Base-by-base conservation (phyloP, 305 asterid species). In the Fraxinus ornus region DNA sequence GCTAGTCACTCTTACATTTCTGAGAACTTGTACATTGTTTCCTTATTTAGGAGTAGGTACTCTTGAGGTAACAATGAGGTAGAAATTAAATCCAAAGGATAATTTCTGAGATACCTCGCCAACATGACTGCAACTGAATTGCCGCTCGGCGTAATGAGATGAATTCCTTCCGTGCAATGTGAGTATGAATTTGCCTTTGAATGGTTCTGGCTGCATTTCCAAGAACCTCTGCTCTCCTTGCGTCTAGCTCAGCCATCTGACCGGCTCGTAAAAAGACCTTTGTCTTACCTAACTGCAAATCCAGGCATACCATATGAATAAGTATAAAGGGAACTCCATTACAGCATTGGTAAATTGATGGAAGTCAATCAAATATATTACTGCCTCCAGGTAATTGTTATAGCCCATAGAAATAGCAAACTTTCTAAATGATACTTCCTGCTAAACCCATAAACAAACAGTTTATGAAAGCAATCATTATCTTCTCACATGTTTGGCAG, bases 231-330 rank as follows among this genome's bases (percentile, higher is more conserved):
- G 98, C 93, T 89, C 99, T 92, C 86, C 93, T 94, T 73, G 98
- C 95, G 82, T 97, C 99, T 68, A 97, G 92, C 89, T 95, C 98
- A 70, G 99, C 99, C 99, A 97, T 97, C 92, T 97, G 99, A 84
- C 99, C 99, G 87, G 99, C 99, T 80, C 99, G 93, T 79, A 97
- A 89, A 89, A 97, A 97, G 85, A 97, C 98, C 93, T 97, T 97
- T 64, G 98, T 92, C 90, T 90, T 97, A 83, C 99, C 99, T 83
- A 97, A 92, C 99, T 97, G 95, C 86, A 88, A 86, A 86, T 9
- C 85, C 81, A 78, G 78, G 78, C 77, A 87, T 32, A 78, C 26
- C 35, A 76, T 55, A 28, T 28, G 71, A 28, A 76, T 85, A 21
- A 73, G 44, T 78, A 70, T 5, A 24, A 82, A 73, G 68, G 75